Evolutionary conservation across 805 yeast species (phyloP).

Genomic region (Pichia paraexigua): DNA sequence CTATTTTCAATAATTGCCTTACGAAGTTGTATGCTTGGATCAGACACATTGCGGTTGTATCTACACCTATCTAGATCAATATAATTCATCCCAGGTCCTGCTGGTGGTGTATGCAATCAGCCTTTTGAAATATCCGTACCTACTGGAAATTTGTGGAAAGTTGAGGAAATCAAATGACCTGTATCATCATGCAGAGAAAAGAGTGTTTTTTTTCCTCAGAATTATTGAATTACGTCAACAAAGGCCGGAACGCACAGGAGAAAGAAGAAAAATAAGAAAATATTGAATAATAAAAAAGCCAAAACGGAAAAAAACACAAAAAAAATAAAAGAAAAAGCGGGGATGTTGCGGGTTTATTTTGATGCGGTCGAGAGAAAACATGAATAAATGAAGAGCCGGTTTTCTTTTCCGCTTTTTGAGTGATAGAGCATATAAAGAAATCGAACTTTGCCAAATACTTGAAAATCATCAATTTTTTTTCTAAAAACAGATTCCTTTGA

Average conservation of each 20-base stretch:
- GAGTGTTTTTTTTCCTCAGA: background rate
- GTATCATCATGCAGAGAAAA: background rate
- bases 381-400: conserved; percentile 3
- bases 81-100: background rate
- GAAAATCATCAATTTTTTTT: too few relatives aligned
- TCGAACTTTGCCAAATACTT: too few relatives aligned
- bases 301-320: background rate
- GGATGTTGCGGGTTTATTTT: background rate
- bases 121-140: background rate
- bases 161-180: background rate
- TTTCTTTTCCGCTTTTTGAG: too few relatives aligned
- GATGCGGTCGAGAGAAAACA: conserved; percentile 14
- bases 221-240: background rate
- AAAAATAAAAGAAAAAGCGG: too few relatives aligned
- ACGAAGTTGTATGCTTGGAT: conserved; percentile 60
- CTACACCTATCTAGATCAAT: background rate
- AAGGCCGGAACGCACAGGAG: background rate
- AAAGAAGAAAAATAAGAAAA: background rate
- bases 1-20: conserved; percentile 59
- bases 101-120: background rate
- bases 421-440: too few relatives aligned
- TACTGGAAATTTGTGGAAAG: too few relatives aligned
- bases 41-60: conserved; percentile 36
- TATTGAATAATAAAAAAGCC: too few relatives aligned
- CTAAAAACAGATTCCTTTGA: too few relatives aligned